Evolutionary conservation across 2,329 filamentous ascomycete species (phyloP), one percentile per base, ranked within the genome.

Genomic region (Metarhizium anisopliae): DNA sequence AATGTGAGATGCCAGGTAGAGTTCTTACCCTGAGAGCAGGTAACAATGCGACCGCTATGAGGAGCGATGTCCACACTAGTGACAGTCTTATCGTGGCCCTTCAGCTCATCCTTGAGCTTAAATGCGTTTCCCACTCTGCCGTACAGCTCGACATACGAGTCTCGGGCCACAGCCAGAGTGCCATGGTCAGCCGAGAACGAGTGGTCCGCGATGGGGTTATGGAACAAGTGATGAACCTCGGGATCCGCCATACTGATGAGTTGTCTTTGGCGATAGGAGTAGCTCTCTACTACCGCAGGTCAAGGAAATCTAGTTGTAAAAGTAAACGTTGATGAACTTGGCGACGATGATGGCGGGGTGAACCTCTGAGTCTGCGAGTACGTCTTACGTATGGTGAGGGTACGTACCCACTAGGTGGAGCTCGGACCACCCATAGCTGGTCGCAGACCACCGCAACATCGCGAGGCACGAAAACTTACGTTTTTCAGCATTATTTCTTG

Each of bases 41-140:
- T 95, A 40, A 99, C 94, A 66, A 99, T 99, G 68, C 90, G 90
- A 56, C 94, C 93, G 62, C 85, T 93, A 59, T 83, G 84, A 18
- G 91, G 89, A 2, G 94, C 93, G 75, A 99, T 96, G 67, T 99
- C 94, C 29, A 99, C 90, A 64, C 94, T 87, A 2, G 94, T 99
- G 53, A 99, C 90, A 1, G 86, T 92, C 78, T 99, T 99, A 72
- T 99, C 95, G 67, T 99, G 94, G 49, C 92, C 94, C 68, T 92
- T 94, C 58, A 99, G 80, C 75, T 96, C 90, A 71, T 97, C 91
- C 70, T 93, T 86, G 62, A 96, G 78, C 70, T 84, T 84, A 75
- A 92, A 96, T 61, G 84, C 82, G 66, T 77, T 84, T 68, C 89
- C 90, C 56, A 80, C 80, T 64, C 79, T 82, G 66, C 81, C 77